Evolutionary conservation across 208 protist genomes (phyloP).

Genomic region (Leptomonas pyrrhocoris): DNA sequence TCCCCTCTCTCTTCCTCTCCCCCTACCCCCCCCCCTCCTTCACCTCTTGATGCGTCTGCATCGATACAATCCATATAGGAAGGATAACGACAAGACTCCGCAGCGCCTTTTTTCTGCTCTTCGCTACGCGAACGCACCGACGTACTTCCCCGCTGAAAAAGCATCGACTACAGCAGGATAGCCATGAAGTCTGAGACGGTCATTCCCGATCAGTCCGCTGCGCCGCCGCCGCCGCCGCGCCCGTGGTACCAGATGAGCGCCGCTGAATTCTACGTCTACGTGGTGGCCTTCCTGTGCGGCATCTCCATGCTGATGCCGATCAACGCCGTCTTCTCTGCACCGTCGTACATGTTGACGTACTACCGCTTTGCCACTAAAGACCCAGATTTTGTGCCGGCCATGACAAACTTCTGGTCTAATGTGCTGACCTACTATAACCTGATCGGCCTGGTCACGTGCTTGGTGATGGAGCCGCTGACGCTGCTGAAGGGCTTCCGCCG

Average conservation of each 20-base stretch:
- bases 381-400: slow-evolving; percentile 24
- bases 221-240: not conserved
- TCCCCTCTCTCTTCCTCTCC: no score
- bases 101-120: no score
- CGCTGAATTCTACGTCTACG: slow-evolving; percentile 56
- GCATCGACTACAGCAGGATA: no score
- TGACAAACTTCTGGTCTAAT: slow-evolving; percentile 65
- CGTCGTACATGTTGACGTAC: slow-evolving; percentile 71
- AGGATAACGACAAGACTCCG: no score
- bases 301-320: slow-evolving; percentile 81
- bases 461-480: slow-evolving; percentile 65
- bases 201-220: no score
- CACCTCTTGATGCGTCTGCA: no score
- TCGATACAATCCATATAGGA: no score
- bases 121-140: no score
- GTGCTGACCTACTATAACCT: slow-evolving; percentile 76
- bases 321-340: slow-evolving; percentile 84
- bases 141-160: no score
- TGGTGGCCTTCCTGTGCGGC: slow-evolving; percentile 69
- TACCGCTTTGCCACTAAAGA: slow-evolving; percentile 58
- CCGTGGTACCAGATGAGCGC: slow-evolving; percentile 25
- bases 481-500: slow-evolving; percentile 48
- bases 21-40: no score
- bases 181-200: no score
- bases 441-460: slow-evolving; percentile 35